Conservation (phyloP, 2,329 filamentous ascomycete genomes). For the Talaromyces amestolkiae region DNA sequence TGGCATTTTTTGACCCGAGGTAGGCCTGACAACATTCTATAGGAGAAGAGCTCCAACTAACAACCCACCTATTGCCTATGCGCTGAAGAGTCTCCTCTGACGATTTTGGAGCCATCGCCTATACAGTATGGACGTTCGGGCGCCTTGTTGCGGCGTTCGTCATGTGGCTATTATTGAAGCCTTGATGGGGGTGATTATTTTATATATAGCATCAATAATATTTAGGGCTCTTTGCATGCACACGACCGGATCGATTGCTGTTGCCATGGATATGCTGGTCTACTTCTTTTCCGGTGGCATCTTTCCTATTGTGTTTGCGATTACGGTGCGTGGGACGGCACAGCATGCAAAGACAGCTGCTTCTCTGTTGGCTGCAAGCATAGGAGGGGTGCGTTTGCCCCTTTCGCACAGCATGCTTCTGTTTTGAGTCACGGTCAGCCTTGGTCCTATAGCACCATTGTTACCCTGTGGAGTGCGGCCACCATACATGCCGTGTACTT, state of each 20-base stretch:
- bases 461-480: background rate
- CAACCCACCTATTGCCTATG: background rate
- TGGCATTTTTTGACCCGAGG: background rate
- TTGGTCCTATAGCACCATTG: background rate
- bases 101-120: background rate
- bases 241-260: constrained; percentile 42
- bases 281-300: constrained; percentile 60
- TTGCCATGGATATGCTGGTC: constrained; percentile 51
- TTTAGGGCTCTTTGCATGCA: constrained; percentile 54
- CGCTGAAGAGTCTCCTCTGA: background rate
- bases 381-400: constrained; percentile 48
- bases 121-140: constrained; percentile 57
- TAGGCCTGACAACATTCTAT: background rate
- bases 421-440: background rate
- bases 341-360: constrained; percentile 57
- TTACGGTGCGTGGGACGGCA: constrained; percentile 57
- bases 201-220: constrained; percentile 53
- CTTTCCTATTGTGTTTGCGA: constrained; percentile 59
- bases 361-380: constrained; percentile 52
- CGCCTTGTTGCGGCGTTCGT: constrained; percentile 56
- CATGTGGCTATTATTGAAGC: constrained; percentile 53
- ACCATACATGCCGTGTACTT: background rate
- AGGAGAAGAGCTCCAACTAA: background rate
- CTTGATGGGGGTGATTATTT: constrained; percentile 55
- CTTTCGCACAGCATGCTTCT: background rate